Conservation (phyloP, 2,329 filamentous ascomycete genomes). For the Xylaria polymorpha region DNA sequence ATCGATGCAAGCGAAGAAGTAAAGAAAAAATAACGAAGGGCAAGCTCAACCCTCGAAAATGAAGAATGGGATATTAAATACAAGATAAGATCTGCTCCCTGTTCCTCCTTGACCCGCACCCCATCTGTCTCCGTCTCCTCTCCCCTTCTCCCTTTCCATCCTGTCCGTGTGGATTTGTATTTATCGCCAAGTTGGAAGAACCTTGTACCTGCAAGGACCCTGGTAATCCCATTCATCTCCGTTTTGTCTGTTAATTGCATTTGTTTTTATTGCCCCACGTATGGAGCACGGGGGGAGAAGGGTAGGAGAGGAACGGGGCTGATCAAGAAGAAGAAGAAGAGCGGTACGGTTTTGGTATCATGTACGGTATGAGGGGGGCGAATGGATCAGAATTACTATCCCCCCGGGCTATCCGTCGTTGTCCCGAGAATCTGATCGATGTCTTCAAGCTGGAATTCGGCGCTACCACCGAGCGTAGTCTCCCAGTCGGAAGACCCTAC, state of each 20-base stretch:
- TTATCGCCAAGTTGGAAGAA: not conserved
- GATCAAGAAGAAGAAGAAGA: not conserved
- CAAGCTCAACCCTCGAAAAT: conserved; percentile 27
- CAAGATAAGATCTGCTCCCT: conserved; percentile 24
- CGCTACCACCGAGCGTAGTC: conserved; percentile 35
- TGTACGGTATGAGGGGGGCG: not conserved
- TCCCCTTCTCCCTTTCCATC: not conserved
- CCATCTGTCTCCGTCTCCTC: not conserved
- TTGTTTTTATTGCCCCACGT: not conserved
- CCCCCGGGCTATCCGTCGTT: conserved; percentile 40
- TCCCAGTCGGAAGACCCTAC: conserved; percentile 42
- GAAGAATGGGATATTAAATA: conserved; percentile 39
- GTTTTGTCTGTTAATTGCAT: not conserved
- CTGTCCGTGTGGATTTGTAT: not conserved
- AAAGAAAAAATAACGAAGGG: conserved; percentile 28
- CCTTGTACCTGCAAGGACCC: not conserved
- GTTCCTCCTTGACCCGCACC: conserved; percentile 13
- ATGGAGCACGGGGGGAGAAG: conserved; percentile 7
- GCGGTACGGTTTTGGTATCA: not conserved
- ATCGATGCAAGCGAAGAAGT: conserved; percentile 21
- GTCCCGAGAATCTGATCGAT: conserved; percentile 45
- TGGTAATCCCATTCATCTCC: not conserved
- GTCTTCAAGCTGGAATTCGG: conserved; percentile 42
- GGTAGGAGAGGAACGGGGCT: not conserved
- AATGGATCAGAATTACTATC: conserved; percentile 8